A percentile compares a stretch with the other conserved stretches of the same genome.
phyloP scores from a whole-genome alignment of 2,329 filamentous ascomycete species.

The Pseudovirgaria hyperparasitica region DNA sequence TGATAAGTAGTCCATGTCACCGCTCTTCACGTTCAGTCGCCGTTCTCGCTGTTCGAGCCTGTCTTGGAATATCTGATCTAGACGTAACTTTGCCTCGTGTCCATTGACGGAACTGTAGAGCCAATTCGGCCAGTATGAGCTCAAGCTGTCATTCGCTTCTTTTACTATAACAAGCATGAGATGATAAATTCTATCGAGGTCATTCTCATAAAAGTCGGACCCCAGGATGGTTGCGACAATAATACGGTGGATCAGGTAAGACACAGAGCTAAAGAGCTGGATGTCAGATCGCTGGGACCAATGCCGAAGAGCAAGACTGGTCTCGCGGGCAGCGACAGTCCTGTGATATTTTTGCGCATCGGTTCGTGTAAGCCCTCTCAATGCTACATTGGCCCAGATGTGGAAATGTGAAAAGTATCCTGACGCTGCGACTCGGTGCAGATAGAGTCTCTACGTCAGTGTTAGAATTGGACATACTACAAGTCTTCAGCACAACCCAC shows the following conservation, averaged over 20 bases:
- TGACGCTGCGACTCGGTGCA: conserved; percentile 8
- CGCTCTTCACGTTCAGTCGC: conserved; percentile 6
- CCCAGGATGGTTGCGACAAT: conserved; percentile 9
- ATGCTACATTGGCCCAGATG: conserved; percentile 6
- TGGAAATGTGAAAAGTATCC: conserved; percentile 8
- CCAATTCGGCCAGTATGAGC: conserved; percentile 8
- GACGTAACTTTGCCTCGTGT: conserved; percentile 6
- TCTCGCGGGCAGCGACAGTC: conserved; percentile 4
- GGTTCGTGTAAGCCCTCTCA: conserved; percentile 6
- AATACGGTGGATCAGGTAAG: conserved; percentile 7
- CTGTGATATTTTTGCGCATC: conserved; percentile 7
- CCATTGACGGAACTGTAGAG: conserved; percentile 6
- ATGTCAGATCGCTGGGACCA: conserved; percentile 5
- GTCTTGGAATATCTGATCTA: conserved; percentile 6
- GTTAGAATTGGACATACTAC: neutral
- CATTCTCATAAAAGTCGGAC: conserved; percentile 7
- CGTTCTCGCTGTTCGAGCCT: conserved; percentile 6
- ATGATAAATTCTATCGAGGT: conserved; percentile 8
- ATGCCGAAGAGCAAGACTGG: conserved; percentile 4
- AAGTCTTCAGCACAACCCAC: neutral
- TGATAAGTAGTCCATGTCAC: conserved; percentile 8
- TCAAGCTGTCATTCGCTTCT: conserved; percentile 7
- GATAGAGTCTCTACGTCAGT: conserved; percentile 5
- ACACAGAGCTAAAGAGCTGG: conserved; percentile 7
- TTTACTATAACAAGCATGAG: conserved; percentile 8